Percentiles rank a stretch among this genome's conserved stretches.
Conservation (phyloP, 495 filamentous ascomycete species). For the Evansstolkia leycettana region DNA sequence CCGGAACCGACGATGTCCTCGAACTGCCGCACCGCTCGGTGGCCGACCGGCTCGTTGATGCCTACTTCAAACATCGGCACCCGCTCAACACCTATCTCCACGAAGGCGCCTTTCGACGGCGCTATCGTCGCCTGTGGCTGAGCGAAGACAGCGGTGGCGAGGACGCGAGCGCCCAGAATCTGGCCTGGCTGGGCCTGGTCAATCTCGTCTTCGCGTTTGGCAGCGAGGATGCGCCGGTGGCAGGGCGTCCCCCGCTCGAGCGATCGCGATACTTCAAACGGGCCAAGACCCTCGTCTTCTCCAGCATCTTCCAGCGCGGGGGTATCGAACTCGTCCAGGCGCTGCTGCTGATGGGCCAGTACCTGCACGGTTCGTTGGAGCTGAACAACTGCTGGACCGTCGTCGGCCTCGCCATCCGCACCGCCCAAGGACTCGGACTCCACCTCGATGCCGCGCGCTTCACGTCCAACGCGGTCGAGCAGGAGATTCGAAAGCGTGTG, state of each 20-base stretch:
- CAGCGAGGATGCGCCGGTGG: slow-evolving; percentile 7
- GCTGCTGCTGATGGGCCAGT: slow-evolving; percentile 23
- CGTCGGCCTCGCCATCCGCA: slow-evolving; percentile 21
- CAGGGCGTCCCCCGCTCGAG: slow-evolving; percentile 13
- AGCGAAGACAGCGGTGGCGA: too few relatives aligned
- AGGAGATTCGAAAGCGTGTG: slow-evolving; percentile 22
- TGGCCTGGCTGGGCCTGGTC: slow-evolving; percentile 19
- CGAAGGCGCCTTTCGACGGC: slow-evolving; percentile 15
- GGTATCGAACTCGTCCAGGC: slow-evolving; percentile 21
- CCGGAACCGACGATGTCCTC: not conserved
- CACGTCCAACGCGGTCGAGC: slow-evolving; percentile 12
- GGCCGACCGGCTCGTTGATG: slow-evolving; percentile 20
- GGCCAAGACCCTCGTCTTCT: slow-evolving; percentile 16
- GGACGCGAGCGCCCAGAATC: slow-evolving; percentile 14
- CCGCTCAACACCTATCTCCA: slow-evolving; percentile 27
- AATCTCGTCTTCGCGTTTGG: slow-evolving; percentile 28
- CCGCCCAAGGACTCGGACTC: slow-evolving; percentile 25
- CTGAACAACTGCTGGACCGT: slow-evolving; percentile 29
- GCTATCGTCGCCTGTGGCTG: too few relatives aligned
- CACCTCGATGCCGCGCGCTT: slow-evolving; percentile 8
- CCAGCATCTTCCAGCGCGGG: slow-evolving; percentile 19
- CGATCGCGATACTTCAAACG: slow-evolving; percentile 16
- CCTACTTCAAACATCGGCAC: slow-evolving; percentile 22
- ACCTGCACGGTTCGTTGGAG: slow-evolving; percentile 23
- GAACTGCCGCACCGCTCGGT: slow-evolving; percentile 17